Percentiles rank a stretch among this genome's conserved stretches.
Conservation (phyloP, 495 filamentous ascomycete genomes). For the Neurospora terricola region DNA sequence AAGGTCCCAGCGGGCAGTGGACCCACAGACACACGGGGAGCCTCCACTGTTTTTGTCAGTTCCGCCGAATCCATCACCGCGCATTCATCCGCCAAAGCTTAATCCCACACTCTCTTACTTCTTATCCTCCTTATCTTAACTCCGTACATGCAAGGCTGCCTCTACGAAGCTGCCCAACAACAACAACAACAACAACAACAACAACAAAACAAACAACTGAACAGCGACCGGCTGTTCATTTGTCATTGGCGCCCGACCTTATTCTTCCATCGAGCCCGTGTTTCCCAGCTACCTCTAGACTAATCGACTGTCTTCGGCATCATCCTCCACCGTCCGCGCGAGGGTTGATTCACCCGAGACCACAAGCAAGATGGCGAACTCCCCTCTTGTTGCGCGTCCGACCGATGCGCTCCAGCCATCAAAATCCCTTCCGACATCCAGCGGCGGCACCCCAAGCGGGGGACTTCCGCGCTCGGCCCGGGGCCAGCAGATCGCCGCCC, state of each 20-base stretch:
- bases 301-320: not conserved
- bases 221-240: not conserved
- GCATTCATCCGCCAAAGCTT: not conserved
- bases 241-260: not conserved
- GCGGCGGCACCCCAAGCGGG: conserved; percentile 15
- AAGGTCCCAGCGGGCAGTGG: not conserved
- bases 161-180: not conserved
- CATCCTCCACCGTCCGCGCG: not conserved
- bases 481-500: conserved; percentile 5
- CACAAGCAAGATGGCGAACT: conserved; percentile 28
- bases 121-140: not conserved
- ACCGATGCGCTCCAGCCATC: conserved; percentile 9
- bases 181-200: not conserved
- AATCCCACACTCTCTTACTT: not conserved
- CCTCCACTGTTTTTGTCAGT: not conserved
- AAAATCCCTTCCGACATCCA: conserved; percentile 13
- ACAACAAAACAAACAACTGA: not conserved
- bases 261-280: not conserved
- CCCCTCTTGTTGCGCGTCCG: conserved; percentile 16
- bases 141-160: not conserved
- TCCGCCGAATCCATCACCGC: not conserved
- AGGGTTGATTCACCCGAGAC: not conserved
- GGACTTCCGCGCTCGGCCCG: conserved; percentile 1
- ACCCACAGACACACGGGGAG: not conserved
- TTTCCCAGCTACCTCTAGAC: not conserved